phyloP scores from a whole-genome alignment of 345 rosid species.

The Aquilaria yunnanensis region DNA sequence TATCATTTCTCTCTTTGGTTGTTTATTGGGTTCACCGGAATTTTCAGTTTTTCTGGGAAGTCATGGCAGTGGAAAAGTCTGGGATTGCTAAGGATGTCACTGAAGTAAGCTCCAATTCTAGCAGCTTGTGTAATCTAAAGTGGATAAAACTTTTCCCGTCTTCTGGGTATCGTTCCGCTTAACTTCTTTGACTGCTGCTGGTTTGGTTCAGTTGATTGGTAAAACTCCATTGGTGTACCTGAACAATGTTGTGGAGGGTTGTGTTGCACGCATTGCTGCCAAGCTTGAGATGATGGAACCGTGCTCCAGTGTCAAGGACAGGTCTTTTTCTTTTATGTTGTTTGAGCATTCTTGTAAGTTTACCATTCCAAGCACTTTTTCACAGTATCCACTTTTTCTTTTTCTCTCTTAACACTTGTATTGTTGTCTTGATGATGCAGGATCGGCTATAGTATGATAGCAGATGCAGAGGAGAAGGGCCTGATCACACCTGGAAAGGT shows the following conservation, averaged over 20 bases:
- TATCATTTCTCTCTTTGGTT: too few relatives aligned
- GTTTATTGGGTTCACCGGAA: not conserved
- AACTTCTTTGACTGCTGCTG: not conserved
- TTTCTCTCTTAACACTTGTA: not conserved
- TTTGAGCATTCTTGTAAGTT: not conserved
- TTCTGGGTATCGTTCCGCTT: not conserved
- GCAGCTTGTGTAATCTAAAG: not conserved
- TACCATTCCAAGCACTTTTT: not conserved
- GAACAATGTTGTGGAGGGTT: conserved; percentile 64
- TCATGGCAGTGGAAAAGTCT: conserved; percentile 41
- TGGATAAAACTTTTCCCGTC: not conserved
- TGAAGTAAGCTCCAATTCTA: conserved; percentile 37
- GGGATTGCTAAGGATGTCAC: conserved; percentile 79
- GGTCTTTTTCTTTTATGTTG: conserved; percentile 22
- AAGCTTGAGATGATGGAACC: conserved; percentile 87
- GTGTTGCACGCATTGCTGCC: conserved; percentile 73
- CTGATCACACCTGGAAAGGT: conserved; percentile 81
- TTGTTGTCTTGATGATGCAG: conserved; percentile 24
- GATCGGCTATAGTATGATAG: conserved; percentile 88
- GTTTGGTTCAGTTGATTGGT: conserved; percentile 52
- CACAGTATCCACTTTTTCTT: not conserved
- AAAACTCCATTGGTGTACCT: conserved; percentile 83
- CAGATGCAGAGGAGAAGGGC: conserved; percentile 79
- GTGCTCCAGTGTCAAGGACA: conserved; percentile 76
- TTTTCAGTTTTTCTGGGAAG: conserved; percentile 22